Evolutionary conservation across 148 eudicot genomes (phyloP), one percentile per base, ranked within the genome.

Genomic region (Rhododendron kiyosumense): DNA sequence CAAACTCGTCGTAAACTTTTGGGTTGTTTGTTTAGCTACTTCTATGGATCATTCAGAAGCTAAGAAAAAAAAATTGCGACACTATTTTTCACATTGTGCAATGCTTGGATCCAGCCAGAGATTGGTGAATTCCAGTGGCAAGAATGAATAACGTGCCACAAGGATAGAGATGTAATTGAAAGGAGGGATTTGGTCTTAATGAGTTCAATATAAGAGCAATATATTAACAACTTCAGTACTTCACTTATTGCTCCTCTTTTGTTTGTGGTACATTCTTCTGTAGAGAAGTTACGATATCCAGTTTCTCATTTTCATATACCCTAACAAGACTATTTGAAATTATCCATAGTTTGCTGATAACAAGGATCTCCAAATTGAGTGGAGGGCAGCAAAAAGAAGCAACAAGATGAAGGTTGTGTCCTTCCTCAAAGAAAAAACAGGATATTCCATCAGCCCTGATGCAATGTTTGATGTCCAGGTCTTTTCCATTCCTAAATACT

Each of bases 401-500:
- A 96, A 96, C 91, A 96, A 96, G 87, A 85, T 93, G 87, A 95
- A 92, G 93, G 92, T 90, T 88, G 98, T 89, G 38, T 89, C 91
- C 78, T 92, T 92, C 85, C 69, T 96, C 80, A 92, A 85, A 91
- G 95, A 95, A 84, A 94, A 89, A 87, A 96, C 99, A 14, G 98
- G 98, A 74, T 95, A 96, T 88, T 69, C 92, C 76, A 92, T 96
- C 88, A 92, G 91, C 90, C 98, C 98, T 81, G 99, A 95, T 88
- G 98, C 97, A 83, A 96, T 96, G 98, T 96, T 96, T 88, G 99
- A 96, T 88, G 91, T 95, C 86, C 99, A 96, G 96, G 99, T 96
- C 48, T 79, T 86, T 87, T 78, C 36, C 77, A 52, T 75, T 54
- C 71, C 54, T 82, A 81, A 48, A 18, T 8, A 59, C n/a, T 38